These are phyloP conservation scores for Aspergillus felis DNA, from an alignment of 2,329 filamentous ascomycete genomes.

Conservation along the genomic window DNA sequence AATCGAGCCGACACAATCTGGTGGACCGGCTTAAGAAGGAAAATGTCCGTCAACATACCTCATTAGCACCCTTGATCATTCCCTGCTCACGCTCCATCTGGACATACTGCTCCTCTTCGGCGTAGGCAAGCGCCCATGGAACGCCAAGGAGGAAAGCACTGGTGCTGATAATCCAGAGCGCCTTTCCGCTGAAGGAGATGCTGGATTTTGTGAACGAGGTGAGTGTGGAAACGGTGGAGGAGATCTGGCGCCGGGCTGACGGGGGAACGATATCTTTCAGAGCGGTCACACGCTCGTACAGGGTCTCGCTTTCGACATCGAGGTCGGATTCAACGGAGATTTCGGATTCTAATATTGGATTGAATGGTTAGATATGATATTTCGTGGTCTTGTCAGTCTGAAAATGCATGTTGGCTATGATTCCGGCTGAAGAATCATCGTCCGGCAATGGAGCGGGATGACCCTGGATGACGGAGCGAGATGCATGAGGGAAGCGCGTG, in stretches of 20 bases:
- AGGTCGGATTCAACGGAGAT: slow-evolving; percentile 77
- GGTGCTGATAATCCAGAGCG: slow-evolving; percentile 86
- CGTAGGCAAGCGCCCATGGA: slow-evolving; percentile 86
- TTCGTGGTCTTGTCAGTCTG: neutral
- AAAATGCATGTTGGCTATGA: neutral
- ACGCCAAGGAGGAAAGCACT: slow-evolving; percentile 86
- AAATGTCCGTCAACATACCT: slow-evolving; percentile 49
- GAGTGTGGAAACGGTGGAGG: slow-evolving; percentile 51
- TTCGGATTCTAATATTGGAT: slow-evolving; percentile 61
- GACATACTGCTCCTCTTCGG: slow-evolving; percentile 92
- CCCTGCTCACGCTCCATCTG: slow-evolving; percentile 98
- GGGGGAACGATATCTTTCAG: slow-evolving; percentile 74
- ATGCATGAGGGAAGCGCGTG: neutral
- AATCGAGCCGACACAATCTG: neutral
- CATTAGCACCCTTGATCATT: slow-evolving; percentile 87
- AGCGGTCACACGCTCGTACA: slow-evolving; percentile 67
- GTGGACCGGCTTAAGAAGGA: neutral
- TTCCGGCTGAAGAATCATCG: neutral
- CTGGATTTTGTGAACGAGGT: slow-evolving; percentile 44
- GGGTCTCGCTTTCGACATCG: slow-evolving; percentile 52
- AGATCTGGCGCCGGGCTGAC: slow-evolving; percentile 65
- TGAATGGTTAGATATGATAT: slow-evolving; percentile 10
- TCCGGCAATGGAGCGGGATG: neutral
- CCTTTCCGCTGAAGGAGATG: slow-evolving; percentile 70
- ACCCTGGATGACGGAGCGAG: neutral